Evolutionary conservation across 208 protist species (phyloP).

Genomic region (Leptomonas pyrrhocoris): DNA sequence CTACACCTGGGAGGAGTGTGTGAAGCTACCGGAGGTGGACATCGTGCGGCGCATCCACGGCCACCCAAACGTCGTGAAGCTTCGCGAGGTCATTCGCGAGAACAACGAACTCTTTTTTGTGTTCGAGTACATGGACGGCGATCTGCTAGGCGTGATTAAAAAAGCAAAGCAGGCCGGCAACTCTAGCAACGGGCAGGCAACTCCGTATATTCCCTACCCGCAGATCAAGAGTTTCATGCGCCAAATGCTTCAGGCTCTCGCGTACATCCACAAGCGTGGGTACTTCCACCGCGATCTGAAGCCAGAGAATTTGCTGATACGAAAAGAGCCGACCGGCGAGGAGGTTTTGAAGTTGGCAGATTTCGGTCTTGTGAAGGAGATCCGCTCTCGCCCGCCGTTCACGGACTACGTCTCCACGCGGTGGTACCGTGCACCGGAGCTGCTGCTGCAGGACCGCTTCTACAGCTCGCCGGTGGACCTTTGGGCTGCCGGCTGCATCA

Average conservation of each 20-base stretch:
- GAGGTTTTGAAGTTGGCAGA: conserved; percentile 96
- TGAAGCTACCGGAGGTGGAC: conserved; percentile 94
- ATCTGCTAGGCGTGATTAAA: conserved; percentile 96
- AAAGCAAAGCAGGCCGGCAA: conserved; percentile 80
- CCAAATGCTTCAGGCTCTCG: conserved; percentile 93
- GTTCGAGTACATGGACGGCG: conserved; percentile 98
- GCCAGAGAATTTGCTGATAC: conserved; percentile 98
- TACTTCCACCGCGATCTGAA: conserved; percentile 98
- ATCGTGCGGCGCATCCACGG: conserved; percentile 93
- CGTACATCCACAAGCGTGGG: conserved; percentile 96
- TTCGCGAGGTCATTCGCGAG: conserved; percentile 97
- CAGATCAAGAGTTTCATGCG: conserved; percentile 92
- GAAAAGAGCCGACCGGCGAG: conserved; percentile 55
- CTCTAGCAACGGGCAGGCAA: conserved; percentile 19
- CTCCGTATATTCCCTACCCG: conserved; percentile 80
- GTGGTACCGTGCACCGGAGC: conserved; percentile 99
- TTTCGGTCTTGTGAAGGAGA: conserved; percentile 79
- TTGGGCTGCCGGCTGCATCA: conserved; percentile 96
- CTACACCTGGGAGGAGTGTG: conserved; percentile 97
- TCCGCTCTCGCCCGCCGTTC: conserved; percentile 65
- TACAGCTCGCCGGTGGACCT: conserved; percentile 97
- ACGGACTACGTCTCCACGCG: conserved; percentile 98
- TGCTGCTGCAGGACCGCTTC: conserved; percentile 94
- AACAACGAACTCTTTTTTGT: conserved; percentile 97
- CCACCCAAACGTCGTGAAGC: conserved; percentile 97